Evolutionary conservation across 495 filamentous ascomycete genomes (phyloP).

Genomic region (Penicillium antarcticum): DNA sequence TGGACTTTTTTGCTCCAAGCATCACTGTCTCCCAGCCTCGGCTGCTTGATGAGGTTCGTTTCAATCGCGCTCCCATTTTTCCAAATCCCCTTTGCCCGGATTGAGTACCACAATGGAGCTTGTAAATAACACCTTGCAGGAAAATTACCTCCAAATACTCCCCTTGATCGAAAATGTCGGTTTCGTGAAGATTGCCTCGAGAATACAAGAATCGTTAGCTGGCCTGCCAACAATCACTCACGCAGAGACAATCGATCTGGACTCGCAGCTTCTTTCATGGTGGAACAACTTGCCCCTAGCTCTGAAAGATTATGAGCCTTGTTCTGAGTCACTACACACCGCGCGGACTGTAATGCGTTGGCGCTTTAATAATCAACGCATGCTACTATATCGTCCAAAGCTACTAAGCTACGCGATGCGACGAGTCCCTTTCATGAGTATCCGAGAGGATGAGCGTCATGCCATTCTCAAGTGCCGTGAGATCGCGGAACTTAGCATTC

Average conservation of each 20-base stretch:
- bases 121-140: slow-evolving; percentile 1
- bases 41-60: slow-evolving; percentile 34
- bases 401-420: slow-evolving; percentile 64
- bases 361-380: slow-evolving; percentile 69
- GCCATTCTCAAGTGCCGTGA: slow-evolving; percentile 62
- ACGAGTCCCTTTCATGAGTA: slow-evolving; percentile 47
- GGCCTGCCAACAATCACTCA: slow-evolving; percentile 56
- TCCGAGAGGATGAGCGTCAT: slow-evolving; percentile 56
- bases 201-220: slow-evolving; percentile 67
- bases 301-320: slow-evolving; percentile 59
- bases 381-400: slow-evolving; percentile 66
- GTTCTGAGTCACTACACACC: slow-evolving; percentile 61
- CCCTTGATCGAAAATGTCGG: slow-evolving; percentile 67
- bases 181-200: slow-evolving; percentile 67
- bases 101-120: not conserved
- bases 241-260: slow-evolving; percentile 55
- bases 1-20: slow-evolving; percentile 65
- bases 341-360: slow-evolving; percentile 71
- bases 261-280: slow-evolving; percentile 62
- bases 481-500: slow-evolving; percentile 60
- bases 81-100: not conserved
- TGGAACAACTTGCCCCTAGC: slow-evolving; percentile 62
- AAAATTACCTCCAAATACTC: slow-evolving; percentile 36
- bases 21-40: slow-evolving; percentile 62
- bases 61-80: slow-evolving; percentile 11